Conservation (phyloP, 768 basidiomycete species). For the Hypsizygus marmoreus region DNA sequence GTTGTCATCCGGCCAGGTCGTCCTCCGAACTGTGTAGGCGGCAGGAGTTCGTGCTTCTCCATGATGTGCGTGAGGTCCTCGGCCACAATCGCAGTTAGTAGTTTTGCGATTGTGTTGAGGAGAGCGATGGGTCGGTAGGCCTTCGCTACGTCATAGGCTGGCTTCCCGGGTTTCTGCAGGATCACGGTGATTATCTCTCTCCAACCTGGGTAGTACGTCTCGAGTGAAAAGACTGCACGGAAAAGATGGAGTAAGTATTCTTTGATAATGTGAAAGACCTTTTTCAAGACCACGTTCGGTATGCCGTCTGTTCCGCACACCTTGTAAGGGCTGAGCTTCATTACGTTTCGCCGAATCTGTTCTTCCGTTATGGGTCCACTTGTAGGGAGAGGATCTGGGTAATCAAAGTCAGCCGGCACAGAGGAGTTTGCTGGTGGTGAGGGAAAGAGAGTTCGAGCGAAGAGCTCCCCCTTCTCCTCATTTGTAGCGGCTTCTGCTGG, state of each 20-base stretch:
- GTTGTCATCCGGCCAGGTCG: conserved; percentile 28
- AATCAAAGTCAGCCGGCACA: not conserved
- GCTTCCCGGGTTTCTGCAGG: conserved; percentile 35
- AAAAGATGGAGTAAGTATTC: conserved; percentile 27
- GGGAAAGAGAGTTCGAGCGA: not conserved
- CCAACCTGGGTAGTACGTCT: conserved; percentile 27
- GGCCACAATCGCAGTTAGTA: conserved; percentile 23
- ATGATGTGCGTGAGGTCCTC: conserved; percentile 16
- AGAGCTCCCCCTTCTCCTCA: not conserved
- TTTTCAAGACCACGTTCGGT: conserved; percentile 33
- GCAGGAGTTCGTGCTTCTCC: conserved; percentile 19
- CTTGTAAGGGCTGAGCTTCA: conserved; percentile 33
- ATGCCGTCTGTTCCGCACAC: conserved; percentile 26
- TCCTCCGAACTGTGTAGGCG: conserved; percentile 28
- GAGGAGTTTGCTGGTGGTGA: not conserved
- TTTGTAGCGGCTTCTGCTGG: not conserved
- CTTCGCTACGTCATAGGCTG: conserved; percentile 31
- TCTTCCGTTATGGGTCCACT: not conserved
- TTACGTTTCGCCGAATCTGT: conserved; percentile 22
- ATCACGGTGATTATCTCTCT: conserved; percentile 25
- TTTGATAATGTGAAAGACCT: conserved; percentile 22
- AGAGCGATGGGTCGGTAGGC: conserved; percentile 38
- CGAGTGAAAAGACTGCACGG: conserved; percentile 25
- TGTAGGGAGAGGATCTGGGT: not conserved
- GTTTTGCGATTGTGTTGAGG: conserved; percentile 19